Evolutionary conservation across 306 rosid species (phyloP).

Genomic region (Quercus robur): DNA sequence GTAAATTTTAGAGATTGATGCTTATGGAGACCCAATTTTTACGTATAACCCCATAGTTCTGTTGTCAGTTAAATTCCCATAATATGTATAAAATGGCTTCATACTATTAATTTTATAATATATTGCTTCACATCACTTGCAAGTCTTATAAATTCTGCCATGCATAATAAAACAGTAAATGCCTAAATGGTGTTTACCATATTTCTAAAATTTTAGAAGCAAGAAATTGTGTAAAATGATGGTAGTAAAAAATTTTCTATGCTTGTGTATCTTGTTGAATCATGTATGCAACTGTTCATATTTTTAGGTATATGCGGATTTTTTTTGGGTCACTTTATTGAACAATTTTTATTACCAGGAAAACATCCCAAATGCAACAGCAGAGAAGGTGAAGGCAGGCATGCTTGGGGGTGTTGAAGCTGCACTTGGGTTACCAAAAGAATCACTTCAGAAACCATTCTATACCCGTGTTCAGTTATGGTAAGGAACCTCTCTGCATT

Average conservation of each 20-base stretch:
- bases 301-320: not conserved
- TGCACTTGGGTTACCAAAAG: constrained; percentile 69
- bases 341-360: constrained; percentile 44
- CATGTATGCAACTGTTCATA: too few relatives aligned
- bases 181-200: not conserved
- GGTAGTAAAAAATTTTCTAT: not conserved
- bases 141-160: not conserved
- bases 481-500: constrained; percentile 32
- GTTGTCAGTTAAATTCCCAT: not conserved
- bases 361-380: constrained; percentile 72
- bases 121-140: not conserved
- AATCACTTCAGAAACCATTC: constrained; percentile 65
- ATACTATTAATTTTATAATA: not conserved
- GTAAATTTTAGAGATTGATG: too few relatives aligned
- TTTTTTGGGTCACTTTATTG: not conserved
- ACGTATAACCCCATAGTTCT: not conserved
- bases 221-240: not conserved
- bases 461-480: constrained; percentile 77
- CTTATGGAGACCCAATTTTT: too few relatives aligned
- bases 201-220: not conserved
- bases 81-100: not conserved
- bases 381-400: constrained; percentile 56
- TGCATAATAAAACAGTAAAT: not conserved
- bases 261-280: not conserved
- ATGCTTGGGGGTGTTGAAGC: constrained; percentile 87